Evolutionary conservation across 2,329 filamentous ascomycete species (phyloP).

Genomic region (Sclerotinia borealis): DNA sequence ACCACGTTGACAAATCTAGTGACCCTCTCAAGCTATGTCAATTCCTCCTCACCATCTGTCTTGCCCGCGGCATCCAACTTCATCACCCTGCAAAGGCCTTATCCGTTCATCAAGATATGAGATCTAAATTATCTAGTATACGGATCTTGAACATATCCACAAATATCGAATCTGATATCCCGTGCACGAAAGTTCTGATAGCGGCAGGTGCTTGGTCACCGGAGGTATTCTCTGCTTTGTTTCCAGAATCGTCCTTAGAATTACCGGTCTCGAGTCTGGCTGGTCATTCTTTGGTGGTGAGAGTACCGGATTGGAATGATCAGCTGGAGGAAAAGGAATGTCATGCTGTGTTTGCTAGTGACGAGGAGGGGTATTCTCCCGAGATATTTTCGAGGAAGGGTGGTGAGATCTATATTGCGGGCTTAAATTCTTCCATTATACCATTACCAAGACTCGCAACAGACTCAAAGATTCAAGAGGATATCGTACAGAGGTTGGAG

Average conservation of each 20-base stretch:
- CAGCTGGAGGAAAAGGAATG: conserved; percentile 44
- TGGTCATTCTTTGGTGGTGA: conserved; percentile 66
- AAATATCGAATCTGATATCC: conserved; percentile 45
- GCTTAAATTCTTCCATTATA: conserved; percentile 57
- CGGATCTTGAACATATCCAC: conserved; percentile 41
- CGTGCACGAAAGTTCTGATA: conserved; percentile 61
- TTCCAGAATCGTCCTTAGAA: conserved; percentile 46
- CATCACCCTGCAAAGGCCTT: conserved; percentile 57
- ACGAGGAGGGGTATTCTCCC: conserved; percentile 51
- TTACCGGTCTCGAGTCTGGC: conserved; percentile 58
- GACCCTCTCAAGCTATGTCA: conserved; percentile 61
- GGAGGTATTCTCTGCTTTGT: conserved; percentile 57
- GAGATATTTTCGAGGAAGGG: conserved; percentile 64
- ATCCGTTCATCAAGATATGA: conserved; percentile 44
- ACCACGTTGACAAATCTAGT: conserved; percentile 33
- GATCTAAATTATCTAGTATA: conserved; percentile 46
- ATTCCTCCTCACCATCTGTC: conserved; percentile 55
- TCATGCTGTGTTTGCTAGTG: conserved; percentile 60
- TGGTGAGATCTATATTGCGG: conserved; percentile 67
- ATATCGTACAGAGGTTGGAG: conserved; percentile 45
- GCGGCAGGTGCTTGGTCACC: conserved; percentile 68
- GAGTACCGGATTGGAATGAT: conserved; percentile 46
- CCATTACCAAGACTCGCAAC: conserved; percentile 53
- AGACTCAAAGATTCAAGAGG: conserved; percentile 41
- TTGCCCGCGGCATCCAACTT: conserved; percentile 55